Evolutionary conservation across 352 stramenopile genomes (phyloP), one percentile per base, ranked within the genome.

Genomic region (Globisporangium carolinianum): DNA sequence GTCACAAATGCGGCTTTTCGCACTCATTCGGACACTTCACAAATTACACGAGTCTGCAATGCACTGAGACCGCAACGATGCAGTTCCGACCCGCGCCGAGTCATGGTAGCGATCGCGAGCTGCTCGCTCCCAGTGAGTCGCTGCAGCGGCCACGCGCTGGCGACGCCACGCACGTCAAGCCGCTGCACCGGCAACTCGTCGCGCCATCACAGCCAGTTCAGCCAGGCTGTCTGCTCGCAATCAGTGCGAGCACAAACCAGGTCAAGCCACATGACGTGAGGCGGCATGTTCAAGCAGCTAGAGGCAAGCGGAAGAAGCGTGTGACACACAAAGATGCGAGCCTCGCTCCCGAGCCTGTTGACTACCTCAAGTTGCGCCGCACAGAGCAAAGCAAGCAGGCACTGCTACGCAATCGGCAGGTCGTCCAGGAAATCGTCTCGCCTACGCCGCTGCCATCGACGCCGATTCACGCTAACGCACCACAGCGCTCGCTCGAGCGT

Each of bases 351-450:
- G 77, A 87, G 51, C 69, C 73, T 4, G 73, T 91, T 61, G 73
- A 89, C 60, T 91, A 89, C 69, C 54, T 91, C 11, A 72, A 70
- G 12, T 61, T 87, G 10, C 75, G 81, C 9, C 74, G 81, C 41
- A 91, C 76, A 6, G 67, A 85, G 48, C 66, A 76, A 14, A 89
- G 78, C 61, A 72, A 65, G 32, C 63, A 62, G 3, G 78, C 81
- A 18, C 53, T 81, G 3, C 18, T 68, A 32, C 72, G 78, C 12
- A 89, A 83, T 47, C 78, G 76, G 42, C 57, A 72, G 4, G 71
- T 83, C 4, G 68, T 63, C 4, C 66, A 71, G 17, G 78, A 88
- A 51, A 83, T 90, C 47, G 59, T 88, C 14, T 42, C 62, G 1
- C 77, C 76, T 41, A 63, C 73, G 35, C 17, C 49, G 8, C 17